These are phyloP conservation scores for Zelopaecilomyces penicillatus DNA, from an alignment of 2,329 filamentous ascomycete species.

Conservation along the genomic window DNA sequence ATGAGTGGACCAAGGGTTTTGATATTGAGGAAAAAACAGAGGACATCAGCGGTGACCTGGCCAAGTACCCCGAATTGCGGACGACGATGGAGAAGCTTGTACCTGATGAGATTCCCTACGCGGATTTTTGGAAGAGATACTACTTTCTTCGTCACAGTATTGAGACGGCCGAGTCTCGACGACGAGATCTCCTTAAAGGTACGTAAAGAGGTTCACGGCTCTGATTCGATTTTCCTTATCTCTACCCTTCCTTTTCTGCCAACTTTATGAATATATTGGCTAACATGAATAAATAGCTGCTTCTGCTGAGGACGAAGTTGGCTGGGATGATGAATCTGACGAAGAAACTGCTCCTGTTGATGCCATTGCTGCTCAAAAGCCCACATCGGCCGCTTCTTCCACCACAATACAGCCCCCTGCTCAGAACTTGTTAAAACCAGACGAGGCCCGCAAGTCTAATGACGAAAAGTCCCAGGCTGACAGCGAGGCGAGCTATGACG, in stretches of 20 bases:
- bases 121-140: slow-evolving; percentile 86
- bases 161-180: slow-evolving; percentile 82
- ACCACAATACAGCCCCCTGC: slow-evolving; percentile 50
- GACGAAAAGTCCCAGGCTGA: slow-evolving; percentile 86
- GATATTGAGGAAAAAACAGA: slow-evolving; percentile 77
- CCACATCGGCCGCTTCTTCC: slow-evolving; percentile 47
- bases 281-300: slow-evolving; percentile 41
- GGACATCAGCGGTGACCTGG: slow-evolving; percentile 71
- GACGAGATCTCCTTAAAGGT: slow-evolving; percentile 89
- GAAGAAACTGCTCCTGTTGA: slow-evolving; percentile 28
- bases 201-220: slow-evolving; percentile 20
- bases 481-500: slow-evolving; percentile 92
- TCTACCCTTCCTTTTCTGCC: slow-evolving; percentile 1
- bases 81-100: slow-evolving; percentile 91
- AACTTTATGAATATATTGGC: slow-evolving; percentile 6
- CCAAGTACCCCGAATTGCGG: slow-evolving; percentile 78
- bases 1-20: slow-evolving; percentile 64
- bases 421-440: slow-evolving; percentile 46
- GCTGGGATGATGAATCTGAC: slow-evolving; percentile 66
- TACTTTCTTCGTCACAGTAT: slow-evolving; percentile 91
- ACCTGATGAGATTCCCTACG: slow-evolving; percentile 85
- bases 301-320: slow-evolving; percentile 61
- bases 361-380: slow-evolving; percentile 30
- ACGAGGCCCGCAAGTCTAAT: slow-evolving; percentile 64
- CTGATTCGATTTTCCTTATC: not conserved